Conservation (phyloP, 1,284 basidiomycete genomes). For the Xerocomus cyaneibrunnescens region DNA sequence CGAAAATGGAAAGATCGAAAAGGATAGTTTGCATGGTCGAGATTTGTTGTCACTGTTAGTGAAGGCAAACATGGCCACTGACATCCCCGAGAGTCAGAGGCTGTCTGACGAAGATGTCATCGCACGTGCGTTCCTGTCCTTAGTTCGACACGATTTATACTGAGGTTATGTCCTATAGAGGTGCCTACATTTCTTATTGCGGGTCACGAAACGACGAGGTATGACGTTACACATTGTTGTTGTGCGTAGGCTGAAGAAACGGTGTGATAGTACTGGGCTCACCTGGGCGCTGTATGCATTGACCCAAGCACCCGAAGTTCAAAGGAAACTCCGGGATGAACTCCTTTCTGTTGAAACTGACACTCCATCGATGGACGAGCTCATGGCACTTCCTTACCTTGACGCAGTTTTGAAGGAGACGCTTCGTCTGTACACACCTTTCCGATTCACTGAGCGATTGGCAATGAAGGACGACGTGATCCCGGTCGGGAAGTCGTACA, state of each 20-base stretch:
- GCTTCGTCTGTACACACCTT: slow-evolving; percentile 64
- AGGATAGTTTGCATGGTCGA: slow-evolving; percentile 33
- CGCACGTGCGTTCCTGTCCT: slow-evolving; percentile 47
- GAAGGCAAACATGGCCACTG: slow-evolving; percentile 61
- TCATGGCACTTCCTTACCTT: slow-evolving; percentile 58
- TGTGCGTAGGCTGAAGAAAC: neutral
- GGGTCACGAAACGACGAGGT: slow-evolving; percentile 80
- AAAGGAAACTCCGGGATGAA: slow-evolving; percentile 70
- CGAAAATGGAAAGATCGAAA: slow-evolving; percentile 25
- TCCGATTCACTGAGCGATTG: slow-evolving; percentile 51
- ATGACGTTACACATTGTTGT: neutral
- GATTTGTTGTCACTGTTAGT: slow-evolving; percentile 59
- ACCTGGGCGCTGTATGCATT: slow-evolving; percentile 69
- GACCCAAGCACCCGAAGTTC: slow-evolving; percentile 51
- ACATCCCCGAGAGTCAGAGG: slow-evolving; percentile 54
- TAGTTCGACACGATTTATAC: neutral
- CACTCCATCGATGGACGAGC: slow-evolving; percentile 57
- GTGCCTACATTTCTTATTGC: slow-evolving; percentile 46
- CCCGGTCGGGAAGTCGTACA: slow-evolving; percentile 51
- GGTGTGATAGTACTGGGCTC: slow-evolving; percentile 43
- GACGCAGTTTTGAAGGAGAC: slow-evolving; percentile 67
- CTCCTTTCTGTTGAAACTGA: slow-evolving; percentile 48
- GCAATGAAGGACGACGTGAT: slow-evolving; percentile 55
- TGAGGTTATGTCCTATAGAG: slow-evolving; percentile 27
- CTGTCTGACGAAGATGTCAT: slow-evolving; percentile 77